These are phyloP conservation scores for Heterobasidion occidentale DNA, from an alignment of 1,284 basidiomycete genomes.

Conservation along the genomic window DNA sequence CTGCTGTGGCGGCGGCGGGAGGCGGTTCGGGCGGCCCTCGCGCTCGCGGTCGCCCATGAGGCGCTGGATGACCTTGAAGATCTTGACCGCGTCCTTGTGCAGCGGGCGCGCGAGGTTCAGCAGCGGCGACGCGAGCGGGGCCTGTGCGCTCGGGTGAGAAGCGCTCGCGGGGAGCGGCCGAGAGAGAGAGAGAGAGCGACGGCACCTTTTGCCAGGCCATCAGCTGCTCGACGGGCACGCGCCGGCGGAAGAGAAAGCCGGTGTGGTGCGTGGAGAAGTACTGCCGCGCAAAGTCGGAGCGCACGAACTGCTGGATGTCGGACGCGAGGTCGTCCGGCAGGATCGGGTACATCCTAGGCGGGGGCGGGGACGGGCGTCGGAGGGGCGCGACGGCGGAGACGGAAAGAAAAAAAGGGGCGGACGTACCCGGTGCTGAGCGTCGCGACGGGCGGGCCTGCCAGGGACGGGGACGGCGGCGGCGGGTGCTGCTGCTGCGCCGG, in stretches of 20 bases:
- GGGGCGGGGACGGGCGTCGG: not conserved
- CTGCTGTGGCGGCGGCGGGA: constrained; percentile 32
- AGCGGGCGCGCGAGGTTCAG: constrained; percentile 60
- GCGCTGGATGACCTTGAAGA: constrained; percentile 84
- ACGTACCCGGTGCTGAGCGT: constrained; percentile 61
- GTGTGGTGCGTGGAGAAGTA: constrained; percentile 87
- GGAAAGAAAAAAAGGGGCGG: not conserved
- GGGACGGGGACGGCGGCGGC: not conserved
- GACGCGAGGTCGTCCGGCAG: constrained; percentile 72
- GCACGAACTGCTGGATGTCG: constrained; percentile 79
- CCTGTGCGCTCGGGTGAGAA: constrained; percentile 21
- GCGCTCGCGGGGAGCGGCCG: too few species aligned
- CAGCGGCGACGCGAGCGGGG: constrained; percentile 64
- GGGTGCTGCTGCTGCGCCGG: not conserved
- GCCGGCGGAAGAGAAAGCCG: constrained; percentile 76
- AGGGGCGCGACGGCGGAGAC: too few species aligned
- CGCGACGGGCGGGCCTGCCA: constrained; percentile 19
- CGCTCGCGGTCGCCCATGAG: constrained; percentile 88
- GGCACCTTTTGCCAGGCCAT: constrained; percentile 84
- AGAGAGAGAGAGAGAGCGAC: not conserved
- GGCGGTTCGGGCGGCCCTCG: constrained; percentile 41
- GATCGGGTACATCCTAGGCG: constrained; percentile 37
- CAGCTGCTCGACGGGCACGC: constrained; percentile 73
- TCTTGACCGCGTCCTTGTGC: constrained; percentile 70
- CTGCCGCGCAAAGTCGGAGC: constrained; percentile 70